Evolutionary conservation across 2,329 filamentous ascomycete genomes (phyloP).

Genomic region (Paraphaeosphaeria minitans): DNA sequence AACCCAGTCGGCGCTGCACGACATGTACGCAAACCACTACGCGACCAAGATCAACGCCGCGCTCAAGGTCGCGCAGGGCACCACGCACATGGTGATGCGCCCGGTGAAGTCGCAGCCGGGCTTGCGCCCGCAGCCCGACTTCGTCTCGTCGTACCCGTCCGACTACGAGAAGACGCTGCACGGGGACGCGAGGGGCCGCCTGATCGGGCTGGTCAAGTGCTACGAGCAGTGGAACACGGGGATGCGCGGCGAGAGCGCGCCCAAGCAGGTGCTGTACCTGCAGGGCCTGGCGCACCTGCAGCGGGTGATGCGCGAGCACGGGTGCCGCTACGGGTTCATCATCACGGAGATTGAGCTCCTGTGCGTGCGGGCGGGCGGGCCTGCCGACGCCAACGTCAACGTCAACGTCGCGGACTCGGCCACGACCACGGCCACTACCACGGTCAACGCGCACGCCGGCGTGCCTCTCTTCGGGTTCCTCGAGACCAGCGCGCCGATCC

Average conservation of each 20-base stretch:
- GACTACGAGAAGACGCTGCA: conserved; percentile 56
- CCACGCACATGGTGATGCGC: conserved; percentile 62
- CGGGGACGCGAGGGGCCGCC: conserved; percentile 60
- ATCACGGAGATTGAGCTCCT: conserved; percentile 95
- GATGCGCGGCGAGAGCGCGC: conserved; percentile 84
- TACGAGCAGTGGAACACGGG: conserved; percentile 95
- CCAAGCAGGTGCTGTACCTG: conserved; percentile 87
- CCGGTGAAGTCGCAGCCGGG: conserved; percentile 44
- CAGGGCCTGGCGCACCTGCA: conserved; percentile 85
- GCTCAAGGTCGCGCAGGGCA: conserved; percentile 73
- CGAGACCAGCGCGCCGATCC: conserved; percentile 69
- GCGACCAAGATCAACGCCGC: conserved; percentile 87
- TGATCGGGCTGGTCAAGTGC: conserved; percentile 85
- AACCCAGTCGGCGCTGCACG: conserved; percentile 76
- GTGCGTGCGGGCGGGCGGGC: conserved; percentile 77
- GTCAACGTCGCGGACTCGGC: no score
- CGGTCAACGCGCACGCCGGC: conserved; percentile 53
- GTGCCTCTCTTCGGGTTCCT: conserved; percentile 86
- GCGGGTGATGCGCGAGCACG: conserved; percentile 89
- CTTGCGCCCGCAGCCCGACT: conserved; percentile 64
- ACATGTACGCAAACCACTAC: conserved; percentile 78
- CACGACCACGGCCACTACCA: no score
- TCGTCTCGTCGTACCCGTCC: conserved; percentile 67
- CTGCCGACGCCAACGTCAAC: conserved; percentile 35
- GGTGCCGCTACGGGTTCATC: conserved; percentile 93